A percentile compares a stretch with the other conserved stretches of the same genome.
Evolutionary conservation across 2,329 filamentous ascomycete species (phyloP).

Genomic region (Didymella lethalis): DNA sequence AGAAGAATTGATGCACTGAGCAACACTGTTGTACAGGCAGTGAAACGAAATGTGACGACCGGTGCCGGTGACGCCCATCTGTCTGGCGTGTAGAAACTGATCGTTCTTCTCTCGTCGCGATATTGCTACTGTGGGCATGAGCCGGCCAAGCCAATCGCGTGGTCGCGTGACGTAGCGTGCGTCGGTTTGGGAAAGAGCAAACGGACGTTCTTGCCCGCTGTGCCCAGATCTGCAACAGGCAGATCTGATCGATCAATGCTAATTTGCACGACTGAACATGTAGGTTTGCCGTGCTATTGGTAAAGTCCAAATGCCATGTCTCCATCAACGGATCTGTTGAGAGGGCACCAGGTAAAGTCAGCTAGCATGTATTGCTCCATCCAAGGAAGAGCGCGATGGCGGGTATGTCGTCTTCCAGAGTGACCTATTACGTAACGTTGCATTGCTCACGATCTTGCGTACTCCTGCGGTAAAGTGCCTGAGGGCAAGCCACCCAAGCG

Average conservation of each 20-base stretch:
- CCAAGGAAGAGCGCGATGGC: too few species aligned
- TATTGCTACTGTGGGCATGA: slow-evolving; percentile 15
- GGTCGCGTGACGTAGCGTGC: slow-evolving; percentile 27
- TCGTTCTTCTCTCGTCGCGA: slow-evolving; percentile 3
- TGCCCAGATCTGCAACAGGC: neutral
- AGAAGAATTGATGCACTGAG: neutral
- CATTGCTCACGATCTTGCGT: too few species aligned
- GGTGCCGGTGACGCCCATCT: neutral
- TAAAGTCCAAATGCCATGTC: neutral
- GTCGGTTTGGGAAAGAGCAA: slow-evolving; percentile 23
- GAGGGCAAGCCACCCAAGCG: neutral
- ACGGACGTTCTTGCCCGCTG: slow-evolving; percentile 14
- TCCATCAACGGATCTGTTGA: neutral
- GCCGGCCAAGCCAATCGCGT: slow-evolving; percentile 16
- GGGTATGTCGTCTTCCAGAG: too few species aligned
- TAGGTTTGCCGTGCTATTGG: too few species aligned
- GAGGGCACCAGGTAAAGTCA: neutral
- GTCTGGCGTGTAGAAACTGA: slow-evolving; percentile 13
- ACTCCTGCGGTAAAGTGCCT: too few species aligned
- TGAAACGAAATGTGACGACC: slow-evolving; percentile 2
- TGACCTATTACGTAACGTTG: too few species aligned
- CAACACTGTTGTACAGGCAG: slow-evolving; percentile 6
- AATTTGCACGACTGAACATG: neutral
- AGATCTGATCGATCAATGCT: neutral
- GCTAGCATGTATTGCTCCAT: neutral